Evolutionary conservation across 768 basidiomycete species (phyloP), one percentile per base, ranked within the genome.

Genomic region (Russula vinacea): DNA sequence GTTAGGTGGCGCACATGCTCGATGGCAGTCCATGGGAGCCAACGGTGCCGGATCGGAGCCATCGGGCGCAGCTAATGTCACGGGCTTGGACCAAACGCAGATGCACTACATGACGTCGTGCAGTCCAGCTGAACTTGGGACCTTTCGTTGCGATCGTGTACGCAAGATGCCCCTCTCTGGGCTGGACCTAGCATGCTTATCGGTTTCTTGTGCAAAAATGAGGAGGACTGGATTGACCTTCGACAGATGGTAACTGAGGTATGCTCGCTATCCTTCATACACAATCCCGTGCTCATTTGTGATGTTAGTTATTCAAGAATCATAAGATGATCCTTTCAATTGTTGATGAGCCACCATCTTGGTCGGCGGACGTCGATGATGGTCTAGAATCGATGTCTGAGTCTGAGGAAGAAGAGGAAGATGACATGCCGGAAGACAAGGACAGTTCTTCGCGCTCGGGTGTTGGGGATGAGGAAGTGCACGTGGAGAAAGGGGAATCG

Each of bases 121-220:
- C 73, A 77, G 82, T 1, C 75, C 82, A 3, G 66, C 79, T 6
- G 92, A 95, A 71, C 77, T 98, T 39, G 84, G 83, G 71, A 96
- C 92, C 14, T 99, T 94, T 79, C 97, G 98, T 75, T 94, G 94
- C 73, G 97, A 99, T n/a, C 85, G 89, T n/a, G 89, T 98, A 44
- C 81, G 93, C 72, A 98, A 96, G 84, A 96, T 98, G 91, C 89
- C 89, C 0, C 75, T 98, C 40, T 84, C 85, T 45, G 90, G 89
- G 33, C 78, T 99, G 60, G 97, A 98, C 74, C 96, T 26, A 97
- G 94, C 70, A 98, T 99, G 97, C 78, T 99, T 9, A 82, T 98
- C 63, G 96, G 95, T 13, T 98, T 99, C 73, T 72, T 98, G 68
- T 88, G 89, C 73, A 84, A 83, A 70, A 85, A 91, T 71, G 89